Conservation (phyloP, 768 basidiomycete species). For the Lanmaoa pseudosensibilis region DNA sequence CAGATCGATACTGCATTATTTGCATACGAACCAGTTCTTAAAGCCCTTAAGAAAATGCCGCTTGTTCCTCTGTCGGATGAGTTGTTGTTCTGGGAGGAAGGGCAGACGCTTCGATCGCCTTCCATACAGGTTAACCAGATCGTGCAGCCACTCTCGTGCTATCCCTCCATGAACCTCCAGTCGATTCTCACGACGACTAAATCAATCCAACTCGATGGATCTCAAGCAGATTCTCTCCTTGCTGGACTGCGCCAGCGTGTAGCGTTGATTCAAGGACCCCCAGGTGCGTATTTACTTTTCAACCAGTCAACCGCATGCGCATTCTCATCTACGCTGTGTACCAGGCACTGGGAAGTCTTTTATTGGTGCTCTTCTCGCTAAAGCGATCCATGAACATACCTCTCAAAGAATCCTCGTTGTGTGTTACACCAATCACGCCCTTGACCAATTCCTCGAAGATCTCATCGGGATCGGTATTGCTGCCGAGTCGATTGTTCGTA, state of each 20-base stretch:
- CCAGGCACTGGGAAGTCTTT: slow-evolving; percentile 76
- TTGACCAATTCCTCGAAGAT: slow-evolving; percentile 68
- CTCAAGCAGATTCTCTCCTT: slow-evolving; percentile 50
- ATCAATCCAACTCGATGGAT: slow-evolving; percentile 48
- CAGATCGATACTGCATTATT: slow-evolving; percentile 66
- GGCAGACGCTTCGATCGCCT: slow-evolving; percentile 11
- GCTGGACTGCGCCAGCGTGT: slow-evolving; percentile 55
- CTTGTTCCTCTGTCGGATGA: slow-evolving; percentile 51
- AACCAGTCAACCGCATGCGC: neutral
- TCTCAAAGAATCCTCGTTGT: slow-evolving; percentile 59
- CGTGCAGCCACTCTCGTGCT: slow-evolving; percentile 26
- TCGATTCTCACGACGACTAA: slow-evolving; percentile 36
- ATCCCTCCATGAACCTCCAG: slow-evolving; percentile 44
- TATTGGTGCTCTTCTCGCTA: slow-evolving; percentile 66
- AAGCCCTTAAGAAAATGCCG: slow-evolving; percentile 50
- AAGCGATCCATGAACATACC: slow-evolving; percentile 52
- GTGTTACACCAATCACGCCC: slow-evolving; percentile 74
- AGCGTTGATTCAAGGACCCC: slow-evolving; percentile 70
- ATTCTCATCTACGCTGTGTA: neutral
- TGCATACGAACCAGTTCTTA: slow-evolving; percentile 61
- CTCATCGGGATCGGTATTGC: slow-evolving; percentile 62
- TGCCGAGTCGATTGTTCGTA: slow-evolving; percentile 47
- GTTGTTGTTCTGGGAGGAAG: slow-evolving; percentile 53
- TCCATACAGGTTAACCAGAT: slow-evolving; percentile 12
- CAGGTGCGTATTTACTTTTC: slow-evolving; percentile 43